Base-by-base conservation (phyloP, 148 eudicot species). In the Rhododendron kiyosumense region DNA sequence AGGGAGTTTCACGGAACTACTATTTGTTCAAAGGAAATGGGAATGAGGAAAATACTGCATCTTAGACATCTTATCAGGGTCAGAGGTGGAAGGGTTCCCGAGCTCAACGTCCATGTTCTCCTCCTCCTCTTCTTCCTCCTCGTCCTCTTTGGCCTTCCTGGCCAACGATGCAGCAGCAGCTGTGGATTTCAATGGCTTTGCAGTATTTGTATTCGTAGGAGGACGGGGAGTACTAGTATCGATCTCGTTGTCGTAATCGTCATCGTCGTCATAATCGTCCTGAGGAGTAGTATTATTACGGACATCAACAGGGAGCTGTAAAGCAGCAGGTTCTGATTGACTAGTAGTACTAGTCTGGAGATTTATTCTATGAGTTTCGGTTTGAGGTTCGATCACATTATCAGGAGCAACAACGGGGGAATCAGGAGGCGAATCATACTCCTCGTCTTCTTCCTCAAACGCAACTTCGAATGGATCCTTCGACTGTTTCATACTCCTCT, bases 391-490 rank as follows among this genome's bases (percentile, higher is more conserved):
- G 20, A 52, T 88, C 18, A 89, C 93, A 86, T 91, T 71, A 71
- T 13, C 92, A 43, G 90, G 85, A 61, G 85, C 87, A 59, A 79
- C 46, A 30, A 32, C 22, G 15, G 98, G 98, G 30, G 98, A 95
- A 78, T 91, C 94, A 13, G 96, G 97, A 0, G 96, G 98, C 20
- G 97, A 91, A 71, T 71, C 38, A 1, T 71, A 30, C 3, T 71
- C 76, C 38, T 71, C 76, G 84, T 94, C 94, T 83, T 91, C 94
- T 84, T 92, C 98, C 84, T 91, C 95, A 71, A 89, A 92, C 32
- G 96, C 94, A 38, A 92, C 96, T 87, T 95, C 99, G 87, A 96
- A 96, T n/a, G 99, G 98, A 89, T 96, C 98, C 88, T 94, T 92
- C 3, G 95, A 94, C 86, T 88, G 93, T 88, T 91, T 93, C 96